These are phyloP conservation scores for Saturnispora saitoi DNA, from an alignment of 805 yeast species.

Conservation along the genomic window DNA sequence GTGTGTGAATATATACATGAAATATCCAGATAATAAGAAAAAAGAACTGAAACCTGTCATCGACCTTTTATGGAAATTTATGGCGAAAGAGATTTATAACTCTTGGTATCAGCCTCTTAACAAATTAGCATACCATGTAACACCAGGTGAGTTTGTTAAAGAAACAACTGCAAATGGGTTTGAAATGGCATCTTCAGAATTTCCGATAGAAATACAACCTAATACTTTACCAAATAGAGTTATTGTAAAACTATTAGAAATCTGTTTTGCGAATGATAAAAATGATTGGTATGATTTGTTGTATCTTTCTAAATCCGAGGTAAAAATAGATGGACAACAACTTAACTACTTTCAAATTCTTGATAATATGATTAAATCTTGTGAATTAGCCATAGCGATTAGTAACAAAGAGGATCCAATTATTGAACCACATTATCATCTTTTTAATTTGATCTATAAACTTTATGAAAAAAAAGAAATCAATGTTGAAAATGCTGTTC, in stretches of 20 bases:
- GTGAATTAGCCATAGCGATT: constrained; percentile 32
- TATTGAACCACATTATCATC: constrained; percentile 70
- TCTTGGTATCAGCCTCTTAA: constrained; percentile 59
- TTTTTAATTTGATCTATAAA: constrained; percentile 53
- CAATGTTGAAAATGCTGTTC: constrained; percentile 30
- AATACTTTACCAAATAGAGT: constrained; percentile 12
- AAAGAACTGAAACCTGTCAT: constrained; percentile 29
- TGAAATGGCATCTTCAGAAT: constrained; percentile 2
- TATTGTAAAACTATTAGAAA: constrained; percentile 29
- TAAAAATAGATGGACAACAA: constrained; percentile 34
- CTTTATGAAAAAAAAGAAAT: constrained; percentile 34
- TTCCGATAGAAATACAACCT: not conserved
- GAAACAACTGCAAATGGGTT: not conserved
- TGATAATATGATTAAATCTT: constrained; percentile 36
- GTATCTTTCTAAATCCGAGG: constrained; percentile 48
- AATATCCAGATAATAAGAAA: constrained; percentile 15
- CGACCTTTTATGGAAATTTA: constrained; percentile 40
- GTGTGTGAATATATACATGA: constrained; percentile 46
- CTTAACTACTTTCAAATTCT: constrained; percentile 26
- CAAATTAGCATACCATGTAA: constrained; percentile 44
- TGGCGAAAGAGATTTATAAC: constrained; percentile 51
- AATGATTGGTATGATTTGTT: constrained; percentile 56
- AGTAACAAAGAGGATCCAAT: constrained; percentile 43
- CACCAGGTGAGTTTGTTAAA: not conserved
- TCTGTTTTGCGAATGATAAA: constrained; percentile 34